These are phyloP conservation scores for Backusella tuberculispora DNA, from an alignment of 192 early-diverging fungal genomes.

Conservation along the genomic window DNA sequence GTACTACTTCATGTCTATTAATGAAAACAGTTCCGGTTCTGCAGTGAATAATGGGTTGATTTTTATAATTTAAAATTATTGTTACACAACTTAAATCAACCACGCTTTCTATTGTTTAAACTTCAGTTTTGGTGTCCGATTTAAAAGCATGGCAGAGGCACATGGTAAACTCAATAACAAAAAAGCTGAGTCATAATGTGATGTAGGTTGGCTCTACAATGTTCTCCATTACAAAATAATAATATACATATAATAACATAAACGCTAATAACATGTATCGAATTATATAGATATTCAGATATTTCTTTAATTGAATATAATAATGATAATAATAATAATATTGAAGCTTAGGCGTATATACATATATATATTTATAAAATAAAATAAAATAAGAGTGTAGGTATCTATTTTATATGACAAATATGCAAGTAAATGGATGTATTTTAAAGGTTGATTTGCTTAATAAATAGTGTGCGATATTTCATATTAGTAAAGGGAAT, in stretches of 20 bases:
- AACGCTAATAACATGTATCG: too few relatives aligned
- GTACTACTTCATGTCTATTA: not conserved
- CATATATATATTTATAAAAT: not conserved
- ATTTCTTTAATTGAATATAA: not conserved
- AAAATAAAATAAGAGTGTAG: not conserved
- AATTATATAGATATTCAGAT: too few relatives aligned
- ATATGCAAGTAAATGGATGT: not conserved
- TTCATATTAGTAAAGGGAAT: not conserved
- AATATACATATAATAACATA: too few relatives aligned
- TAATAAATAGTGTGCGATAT: not conserved
- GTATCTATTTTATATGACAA: not conserved
- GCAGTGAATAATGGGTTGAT: not conserved
- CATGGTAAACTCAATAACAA: not conserved
- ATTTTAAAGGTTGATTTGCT: not conserved
- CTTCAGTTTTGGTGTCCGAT: constrained; percentile 1
- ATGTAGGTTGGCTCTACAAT: not conserved
- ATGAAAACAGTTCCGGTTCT: not conserved
- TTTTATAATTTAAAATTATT: not conserved
- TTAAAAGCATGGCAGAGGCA: constrained; percentile 9
- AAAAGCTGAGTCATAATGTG: not conserved
- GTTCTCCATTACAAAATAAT: not conserved
- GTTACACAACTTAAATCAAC: constrained; percentile 9
- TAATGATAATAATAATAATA: not conserved
- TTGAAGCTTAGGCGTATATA: not conserved
- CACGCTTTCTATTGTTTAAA: constrained; percentile 9